Conservation (phyloP, 2,329 filamentous ascomycete genomes). For the Microsporum canis region DNA sequence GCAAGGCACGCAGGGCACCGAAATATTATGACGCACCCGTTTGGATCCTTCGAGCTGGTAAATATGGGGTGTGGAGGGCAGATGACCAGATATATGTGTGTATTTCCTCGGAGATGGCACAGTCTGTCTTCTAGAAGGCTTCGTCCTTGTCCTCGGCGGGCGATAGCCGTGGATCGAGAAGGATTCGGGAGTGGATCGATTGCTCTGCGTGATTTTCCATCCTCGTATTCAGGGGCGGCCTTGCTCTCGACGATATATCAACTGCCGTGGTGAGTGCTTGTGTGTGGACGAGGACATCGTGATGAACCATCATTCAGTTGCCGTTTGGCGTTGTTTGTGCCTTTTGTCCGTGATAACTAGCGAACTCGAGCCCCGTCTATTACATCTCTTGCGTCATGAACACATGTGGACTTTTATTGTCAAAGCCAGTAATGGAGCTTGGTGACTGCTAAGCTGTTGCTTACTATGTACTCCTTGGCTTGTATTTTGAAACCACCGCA, state of each 20-base stretch:
- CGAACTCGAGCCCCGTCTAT: no score
- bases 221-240: background rate
- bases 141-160: background rate
- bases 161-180: background rate
- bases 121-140: background rate
- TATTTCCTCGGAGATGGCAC: background rate
- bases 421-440: background rate
- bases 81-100: background rate
- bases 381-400: no score
- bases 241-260: no score
- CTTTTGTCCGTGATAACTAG: no score
- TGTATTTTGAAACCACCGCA: background rate
- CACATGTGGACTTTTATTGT: no score
- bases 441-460: background rate
- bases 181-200: background rate
- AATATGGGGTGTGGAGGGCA: background rate
- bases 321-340: no score
- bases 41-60: background rate
- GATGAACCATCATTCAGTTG: no score
- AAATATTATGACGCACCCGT: background rate
- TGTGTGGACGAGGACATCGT: no score
- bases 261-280: no score
- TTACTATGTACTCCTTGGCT: background rate
- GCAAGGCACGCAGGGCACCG: background rate
- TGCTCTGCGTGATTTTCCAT: background rate